Evolutionary conservation across 345 rosid species (phyloP).

Genomic region (Arabidopsis thaliana): DNA sequence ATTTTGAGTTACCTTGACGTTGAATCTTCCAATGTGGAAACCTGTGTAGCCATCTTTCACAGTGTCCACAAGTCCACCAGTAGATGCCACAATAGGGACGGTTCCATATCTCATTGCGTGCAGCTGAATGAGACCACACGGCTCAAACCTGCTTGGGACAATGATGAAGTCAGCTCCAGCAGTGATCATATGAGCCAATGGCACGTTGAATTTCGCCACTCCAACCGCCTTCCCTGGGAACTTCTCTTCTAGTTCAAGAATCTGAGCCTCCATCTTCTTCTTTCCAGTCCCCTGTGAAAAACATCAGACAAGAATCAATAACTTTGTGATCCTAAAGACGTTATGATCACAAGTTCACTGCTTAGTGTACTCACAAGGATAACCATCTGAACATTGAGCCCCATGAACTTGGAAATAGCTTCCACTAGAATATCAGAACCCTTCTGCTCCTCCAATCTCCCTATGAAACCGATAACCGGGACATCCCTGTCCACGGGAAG

Average conservation of each 20-base stretch:
- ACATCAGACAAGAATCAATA: not conserved
- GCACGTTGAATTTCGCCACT: conserved; percentile 76
- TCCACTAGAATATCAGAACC: conserved; percentile 89
- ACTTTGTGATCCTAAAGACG: not conserved
- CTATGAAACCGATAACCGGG: conserved; percentile 93
- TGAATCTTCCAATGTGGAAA: conserved; percentile 87
- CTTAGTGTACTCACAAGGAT: conserved; percentile 65
- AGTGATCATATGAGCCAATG: conserved; percentile 87
- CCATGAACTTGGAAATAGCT: conserved; percentile 67
- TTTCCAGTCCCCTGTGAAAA: conserved; percentile 86
- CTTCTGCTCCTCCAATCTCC: conserved; percentile 95
- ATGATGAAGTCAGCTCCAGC: conserved; percentile 91
- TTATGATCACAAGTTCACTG: conserved; percentile 3
- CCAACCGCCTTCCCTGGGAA: conserved; percentile 79
- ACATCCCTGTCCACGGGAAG: conserved; percentile 81
- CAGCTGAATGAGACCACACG: conserved; percentile 95
- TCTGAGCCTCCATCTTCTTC: conserved; percentile 73
- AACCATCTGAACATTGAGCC: conserved; percentile 71
- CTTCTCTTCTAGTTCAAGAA: conserved; percentile 63
- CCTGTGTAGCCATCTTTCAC: conserved; percentile 92
- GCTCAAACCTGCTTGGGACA: conserved; percentile 93
- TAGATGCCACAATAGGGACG: conserved; percentile 90
- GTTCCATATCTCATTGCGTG: conserved; percentile 99
- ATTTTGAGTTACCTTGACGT: conserved; percentile 59
- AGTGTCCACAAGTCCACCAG: conserved; percentile 96